Percentiles rank a stretch among this genome's conserved stretches.
Conservation (phyloP, 495 filamentous ascomycete species). For the Collariella sp. region DNA sequence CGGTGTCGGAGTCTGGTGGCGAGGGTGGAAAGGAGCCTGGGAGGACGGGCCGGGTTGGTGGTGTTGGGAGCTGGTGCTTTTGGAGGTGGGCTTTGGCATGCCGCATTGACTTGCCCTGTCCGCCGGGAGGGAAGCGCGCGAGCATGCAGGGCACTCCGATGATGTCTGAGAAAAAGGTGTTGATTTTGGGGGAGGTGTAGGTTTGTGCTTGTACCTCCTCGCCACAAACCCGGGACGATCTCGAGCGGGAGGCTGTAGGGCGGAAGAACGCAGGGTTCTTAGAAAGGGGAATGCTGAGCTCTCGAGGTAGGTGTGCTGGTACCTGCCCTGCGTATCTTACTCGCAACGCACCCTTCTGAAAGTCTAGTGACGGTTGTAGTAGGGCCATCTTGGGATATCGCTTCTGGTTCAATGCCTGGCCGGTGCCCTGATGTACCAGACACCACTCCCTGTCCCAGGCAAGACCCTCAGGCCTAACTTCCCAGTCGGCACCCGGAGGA, state of each 20-base stretch:
- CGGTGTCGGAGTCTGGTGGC: constrained; percentile 41
- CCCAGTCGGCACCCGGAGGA: constrained; percentile 56
- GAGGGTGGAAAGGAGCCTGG: constrained; percentile 51
- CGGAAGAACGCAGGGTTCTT: constrained; percentile 46
- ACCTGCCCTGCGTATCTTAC: constrained; percentile 44
- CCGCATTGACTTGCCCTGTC: constrained; percentile 46
- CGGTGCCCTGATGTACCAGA: constrained; percentile 73
- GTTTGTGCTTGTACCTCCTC: constrained; percentile 60
- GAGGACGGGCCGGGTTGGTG: constrained; percentile 13
- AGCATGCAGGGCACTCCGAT: constrained; percentile 71
- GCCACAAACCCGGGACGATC: constrained; percentile 64
- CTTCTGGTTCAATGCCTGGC: constrained; percentile 72
- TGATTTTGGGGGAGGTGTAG: constrained; percentile 55
- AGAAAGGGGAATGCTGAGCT: constrained; percentile 57
- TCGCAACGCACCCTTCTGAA: constrained; percentile 41
- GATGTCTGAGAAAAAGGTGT: constrained; percentile 62
- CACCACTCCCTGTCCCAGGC: constrained; percentile 96
- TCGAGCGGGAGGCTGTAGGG: constrained; percentile 23
- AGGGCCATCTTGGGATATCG: constrained; percentile 75
- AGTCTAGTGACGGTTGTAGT: constrained; percentile 60
- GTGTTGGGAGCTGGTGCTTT: constrained; percentile 33
- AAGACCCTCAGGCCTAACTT: constrained; percentile 66
- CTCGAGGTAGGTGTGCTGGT: constrained; percentile 23
- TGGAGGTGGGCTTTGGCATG: constrained; percentile 58
- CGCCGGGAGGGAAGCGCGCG: constrained; percentile 65